Evolutionary conservation across 2,329 filamentous ascomycete species (phyloP).

Genomic region (Nigrospora sphaerica): DNA sequence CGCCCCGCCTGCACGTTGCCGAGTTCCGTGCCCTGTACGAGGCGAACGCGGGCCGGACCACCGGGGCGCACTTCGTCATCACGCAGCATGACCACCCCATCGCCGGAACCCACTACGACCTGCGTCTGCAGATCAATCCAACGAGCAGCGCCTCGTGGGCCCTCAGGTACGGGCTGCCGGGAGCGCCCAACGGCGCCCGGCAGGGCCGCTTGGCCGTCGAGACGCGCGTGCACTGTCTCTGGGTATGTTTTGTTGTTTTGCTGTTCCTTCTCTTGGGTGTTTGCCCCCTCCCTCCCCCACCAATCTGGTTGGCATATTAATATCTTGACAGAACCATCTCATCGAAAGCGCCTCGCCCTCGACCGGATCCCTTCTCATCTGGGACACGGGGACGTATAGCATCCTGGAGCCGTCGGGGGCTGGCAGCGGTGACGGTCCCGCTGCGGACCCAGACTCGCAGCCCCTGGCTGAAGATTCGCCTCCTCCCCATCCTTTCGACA

Average conservation of each 20-base stretch:
- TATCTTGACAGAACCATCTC: conserved; percentile 45
- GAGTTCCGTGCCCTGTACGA: conserved; percentile 30
- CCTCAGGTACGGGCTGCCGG: conserved; percentile 56
- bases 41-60: conserved; percentile 17
- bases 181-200: conserved; percentile 46
- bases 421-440: conserved; percentile 22
- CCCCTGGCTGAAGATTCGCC: conserved; percentile 20
- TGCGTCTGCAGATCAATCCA: conserved; percentile 62
- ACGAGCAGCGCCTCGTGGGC: conserved; percentile 60
- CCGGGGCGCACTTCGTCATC: conserved; percentile 55
- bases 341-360: conserved; percentile 47
- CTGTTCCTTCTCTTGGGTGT: neutral
- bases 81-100: conserved; percentile 69
- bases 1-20: conserved; percentile 25
- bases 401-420: conserved; percentile 33
- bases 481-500: conserved; percentile 1
- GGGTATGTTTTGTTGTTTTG: conserved; percentile 37
- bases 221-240: conserved; percentile 54
- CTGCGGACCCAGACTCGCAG: conserved; percentile 26
- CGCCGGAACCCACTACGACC: conserved; percentile 62
- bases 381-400: conserved; percentile 55
- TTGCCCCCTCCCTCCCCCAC: neutral
- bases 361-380: conserved; percentile 54
- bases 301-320: too few relatives aligned
- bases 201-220: conserved; percentile 54